phyloP scores from a whole-genome alignment of 306 rosid genomes.

The Carpinus fangiana region DNA sequence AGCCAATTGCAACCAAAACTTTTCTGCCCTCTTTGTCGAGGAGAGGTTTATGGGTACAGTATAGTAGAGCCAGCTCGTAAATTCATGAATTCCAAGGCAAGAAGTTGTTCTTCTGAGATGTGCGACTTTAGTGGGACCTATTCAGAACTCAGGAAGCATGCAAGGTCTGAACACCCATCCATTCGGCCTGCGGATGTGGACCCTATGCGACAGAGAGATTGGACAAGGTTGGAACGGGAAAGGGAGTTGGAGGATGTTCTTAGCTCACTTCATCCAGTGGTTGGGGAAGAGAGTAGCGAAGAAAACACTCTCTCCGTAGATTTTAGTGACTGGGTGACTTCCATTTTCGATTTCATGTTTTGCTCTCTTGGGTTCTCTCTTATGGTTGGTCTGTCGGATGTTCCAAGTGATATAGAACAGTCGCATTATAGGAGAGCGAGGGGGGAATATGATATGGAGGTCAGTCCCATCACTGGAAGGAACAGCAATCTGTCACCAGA shows the following conservation, averaged over 20 bases:
- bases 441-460: conserved; percentile 29
- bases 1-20: conserved; percentile 44
- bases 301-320: conserved; percentile 22
- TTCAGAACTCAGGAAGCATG: conserved; percentile 76
- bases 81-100: conserved; percentile 57
- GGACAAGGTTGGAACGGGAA: conserved; percentile 72
- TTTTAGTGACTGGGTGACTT: conserved; percentile 35
- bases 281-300: conserved; percentile 31
- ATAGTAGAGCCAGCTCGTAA: conserved; percentile 61
- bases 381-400: conserved; percentile 24
- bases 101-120: conserved; percentile 74
- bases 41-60: conserved; percentile 68
- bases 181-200: conserved; percentile 76
- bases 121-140: conserved; percentile 71
- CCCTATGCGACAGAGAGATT: conserved; percentile 51
- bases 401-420: conserved; percentile 43
- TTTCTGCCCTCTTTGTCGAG: conserved; percentile 83
- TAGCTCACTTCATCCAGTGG: conserved; percentile 51
- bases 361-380: conserved; percentile 33
- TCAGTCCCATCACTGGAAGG: conserved; percentile 44
- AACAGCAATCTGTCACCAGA: conserved; percentile 39
- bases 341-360: conserved; percentile 33
- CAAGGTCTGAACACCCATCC: conserved; percentile 74
- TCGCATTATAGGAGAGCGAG: conserved; percentile 40
- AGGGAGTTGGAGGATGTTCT: conserved; percentile 58